A percentile compares a stretch with the other conserved stretches of the same genome.
Evolutionary conservation across 2,329 filamentous ascomycete genomes (phyloP).

Genomic region (Phaeosphaeria sp.): DNA sequence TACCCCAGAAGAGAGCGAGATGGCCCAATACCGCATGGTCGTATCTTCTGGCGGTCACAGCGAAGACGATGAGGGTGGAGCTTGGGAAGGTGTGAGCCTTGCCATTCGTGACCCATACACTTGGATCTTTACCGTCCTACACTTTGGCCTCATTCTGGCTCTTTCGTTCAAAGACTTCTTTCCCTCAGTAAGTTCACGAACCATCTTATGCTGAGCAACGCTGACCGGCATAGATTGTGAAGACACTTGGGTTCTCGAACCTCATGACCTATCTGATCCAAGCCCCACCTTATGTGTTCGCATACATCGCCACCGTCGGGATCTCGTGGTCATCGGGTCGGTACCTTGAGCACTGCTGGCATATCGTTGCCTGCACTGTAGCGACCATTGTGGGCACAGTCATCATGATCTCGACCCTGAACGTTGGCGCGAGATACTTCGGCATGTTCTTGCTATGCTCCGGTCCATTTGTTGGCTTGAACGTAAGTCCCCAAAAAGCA

Average conservation of each 20-base stretch:
- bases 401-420: conserved; percentile 36
- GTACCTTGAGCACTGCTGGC: conserved; percentile 35
- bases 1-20: conserved; percentile 17
- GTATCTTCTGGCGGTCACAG: conserved; percentile 29
- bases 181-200: background rate
- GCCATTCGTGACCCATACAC: conserved; percentile 48
- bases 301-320: conserved; percentile 27
- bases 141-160: conserved; percentile 41
- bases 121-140: conserved; percentile 49
- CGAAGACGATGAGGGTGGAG: conserved; percentile 50
- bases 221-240: conserved; percentile 17
- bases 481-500: conserved; percentile 11
- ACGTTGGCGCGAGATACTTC: conserved; percentile 40
- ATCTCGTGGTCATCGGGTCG: conserved; percentile 35
- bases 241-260: conserved; percentile 16
- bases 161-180: conserved; percentile 27
- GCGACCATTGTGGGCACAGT: conserved; percentile 21
- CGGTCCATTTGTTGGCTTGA: conserved; percentile 49
- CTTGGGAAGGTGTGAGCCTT: conserved; percentile 43
- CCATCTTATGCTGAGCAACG: background rate
- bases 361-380: conserved; percentile 29
- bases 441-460: conserved; percentile 34
- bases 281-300: conserved; percentile 49
- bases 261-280: conserved; percentile 49
- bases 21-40: conserved; percentile 29